Evolutionary conservation across 2,329 filamentous ascomycete genomes (phyloP), one percentile per base, ranked within the genome.

Genomic region (Xylaria sp.): DNA sequence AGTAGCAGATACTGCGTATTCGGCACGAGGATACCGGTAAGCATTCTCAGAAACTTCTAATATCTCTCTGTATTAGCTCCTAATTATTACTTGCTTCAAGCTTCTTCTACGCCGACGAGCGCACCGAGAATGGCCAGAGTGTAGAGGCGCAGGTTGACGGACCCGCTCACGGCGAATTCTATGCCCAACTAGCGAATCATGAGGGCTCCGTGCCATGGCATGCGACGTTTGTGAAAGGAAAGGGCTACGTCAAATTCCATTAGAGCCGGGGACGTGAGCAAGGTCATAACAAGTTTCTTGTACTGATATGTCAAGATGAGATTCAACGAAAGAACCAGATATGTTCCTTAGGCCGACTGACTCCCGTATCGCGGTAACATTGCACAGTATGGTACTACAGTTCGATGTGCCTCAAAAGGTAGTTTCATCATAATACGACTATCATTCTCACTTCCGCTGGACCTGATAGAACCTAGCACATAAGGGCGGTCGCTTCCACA

Each of bases 51-150:
- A 13, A 52, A 3, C 18, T 12, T 23, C 7, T 37, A 9, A 37
- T 37, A 2, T 8, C 1, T 8, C 1, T 10, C 34, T 10, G 34
- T 1, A 37, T 37, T 37, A 37, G 34, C 34, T 37, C 1, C 34
- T 37, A 2, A 37, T 37, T 10, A 10, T 37, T 10, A 1, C 9
- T 8, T 37, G 34, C 34, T 37, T 10, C 18, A 39, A 81, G 80
- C 15, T 81, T 82, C 74, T 80, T 80, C 69, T 82, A 79, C 59
- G 78, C 78, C 9, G 80, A 81, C 58, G 77, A 82, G 73, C 76
- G 81, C 37, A 65, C 74, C 15, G 70, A 52, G 2, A 76, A 80
- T 54, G 81, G 80, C 0, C 74, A 69, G 48, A 51, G 61, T 3
- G 79, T 73, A 69, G 74, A 73, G 0, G 56, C 41, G 23, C 71